A percentile compares a stretch with the other conserved stretches of the same genome.
phyloP scores from a whole-genome alignment of 371 early-diverging fungal genomes.

The Saksenaea oblongispora region DNA sequence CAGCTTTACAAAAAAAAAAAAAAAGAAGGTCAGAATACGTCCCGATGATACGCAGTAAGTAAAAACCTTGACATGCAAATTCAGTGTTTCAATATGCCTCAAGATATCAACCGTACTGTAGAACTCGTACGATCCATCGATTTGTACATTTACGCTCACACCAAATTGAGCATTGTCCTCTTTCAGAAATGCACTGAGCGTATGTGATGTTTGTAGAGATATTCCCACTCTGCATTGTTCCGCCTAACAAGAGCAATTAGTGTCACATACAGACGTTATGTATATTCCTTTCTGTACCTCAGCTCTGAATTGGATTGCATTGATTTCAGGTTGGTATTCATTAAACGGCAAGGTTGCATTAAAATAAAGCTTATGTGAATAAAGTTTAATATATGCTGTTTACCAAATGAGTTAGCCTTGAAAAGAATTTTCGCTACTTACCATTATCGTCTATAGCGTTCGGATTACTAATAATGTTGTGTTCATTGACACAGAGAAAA shows the following conservation, averaged over 20 bases:
- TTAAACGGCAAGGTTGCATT: slow-evolving; percentile 61
- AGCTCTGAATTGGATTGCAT: slow-evolving; percentile 58
- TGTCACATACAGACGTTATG: background rate
- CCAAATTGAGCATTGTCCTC: slow-evolving; percentile 63
- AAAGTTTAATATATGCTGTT: slow-evolving; percentile 64
- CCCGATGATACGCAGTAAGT: background rate
- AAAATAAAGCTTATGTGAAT: slow-evolving; percentile 42
- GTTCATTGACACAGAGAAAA: slow-evolving; percentile 76
- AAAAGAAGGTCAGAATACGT: background rate
- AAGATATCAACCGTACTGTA: slow-evolving; percentile 56
- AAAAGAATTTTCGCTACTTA: slow-evolving; percentile 29
- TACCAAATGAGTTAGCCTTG: background rate
- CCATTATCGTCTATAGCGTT: slow-evolving; percentile 77
- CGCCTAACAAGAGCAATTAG: slow-evolving; percentile 29
- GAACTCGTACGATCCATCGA: slow-evolving; percentile 69
- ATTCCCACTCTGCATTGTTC: slow-evolving; percentile 53
- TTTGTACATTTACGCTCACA: slow-evolving; percentile 41
- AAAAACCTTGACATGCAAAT: slow-evolving; percentile 62
- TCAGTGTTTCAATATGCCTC: slow-evolving; percentile 62
- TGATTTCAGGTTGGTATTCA: slow-evolving; percentile 60
- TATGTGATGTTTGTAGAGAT: slow-evolving; percentile 70
- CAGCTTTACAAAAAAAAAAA: slow-evolving; percentile 24
- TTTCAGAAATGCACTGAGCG: slow-evolving; percentile 68
- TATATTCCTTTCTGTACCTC: slow-evolving; percentile 31
- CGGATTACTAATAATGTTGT: slow-evolving; percentile 82